These are phyloP conservation scores for Colletotrichum horii DNA, from an alignment of 2,329 filamentous ascomycete genomes.

Conservation along the genomic window DNA sequence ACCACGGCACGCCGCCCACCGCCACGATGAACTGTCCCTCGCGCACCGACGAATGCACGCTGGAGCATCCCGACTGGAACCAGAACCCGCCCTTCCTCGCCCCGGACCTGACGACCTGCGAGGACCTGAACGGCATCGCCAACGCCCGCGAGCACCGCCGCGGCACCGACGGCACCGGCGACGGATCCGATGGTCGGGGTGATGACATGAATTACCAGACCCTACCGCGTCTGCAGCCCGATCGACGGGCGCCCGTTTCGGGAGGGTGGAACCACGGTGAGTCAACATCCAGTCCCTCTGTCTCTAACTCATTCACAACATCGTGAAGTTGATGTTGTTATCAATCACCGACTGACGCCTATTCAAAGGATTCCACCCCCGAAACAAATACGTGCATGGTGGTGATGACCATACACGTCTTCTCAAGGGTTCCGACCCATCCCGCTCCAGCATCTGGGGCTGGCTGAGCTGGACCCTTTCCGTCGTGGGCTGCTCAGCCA, in stretches of 20 bases:
- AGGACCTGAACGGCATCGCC: constrained; percentile 60
- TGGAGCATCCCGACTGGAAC: constrained; percentile 56
- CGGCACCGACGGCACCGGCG: constrained; percentile 36
- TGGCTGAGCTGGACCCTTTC: constrained; percentile 48
- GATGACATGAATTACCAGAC: constrained; percentile 24
- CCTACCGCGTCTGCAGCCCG: constrained; percentile 14
- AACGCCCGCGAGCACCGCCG: constrained; percentile 52
- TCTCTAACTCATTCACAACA: neutral
- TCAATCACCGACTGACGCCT: neutral
- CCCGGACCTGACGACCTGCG: constrained; percentile 54
- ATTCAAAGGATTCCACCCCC: constrained; percentile 16
- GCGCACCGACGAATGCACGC: constrained; percentile 54
- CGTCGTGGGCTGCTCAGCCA: constrained; percentile 41
- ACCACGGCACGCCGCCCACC: neutral
- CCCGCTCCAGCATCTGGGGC: constrained; percentile 36
- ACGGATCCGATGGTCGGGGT: constrained; percentile 7
- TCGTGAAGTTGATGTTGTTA: neutral
- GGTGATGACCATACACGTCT: constrained; percentile 45
- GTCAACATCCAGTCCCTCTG: neutral
- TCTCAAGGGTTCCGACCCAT: constrained; percentile 29
- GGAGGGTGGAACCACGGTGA: constrained; percentile 19
- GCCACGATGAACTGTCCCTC: constrained; percentile 59
- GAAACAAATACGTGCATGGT: constrained; percentile 31
- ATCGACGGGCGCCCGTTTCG: constrained; percentile 17
- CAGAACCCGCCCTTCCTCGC: constrained; percentile 57